phyloP scores from a whole-genome alignment of 208 protist species.

The Endotrypanum monterogeii region DNA sequence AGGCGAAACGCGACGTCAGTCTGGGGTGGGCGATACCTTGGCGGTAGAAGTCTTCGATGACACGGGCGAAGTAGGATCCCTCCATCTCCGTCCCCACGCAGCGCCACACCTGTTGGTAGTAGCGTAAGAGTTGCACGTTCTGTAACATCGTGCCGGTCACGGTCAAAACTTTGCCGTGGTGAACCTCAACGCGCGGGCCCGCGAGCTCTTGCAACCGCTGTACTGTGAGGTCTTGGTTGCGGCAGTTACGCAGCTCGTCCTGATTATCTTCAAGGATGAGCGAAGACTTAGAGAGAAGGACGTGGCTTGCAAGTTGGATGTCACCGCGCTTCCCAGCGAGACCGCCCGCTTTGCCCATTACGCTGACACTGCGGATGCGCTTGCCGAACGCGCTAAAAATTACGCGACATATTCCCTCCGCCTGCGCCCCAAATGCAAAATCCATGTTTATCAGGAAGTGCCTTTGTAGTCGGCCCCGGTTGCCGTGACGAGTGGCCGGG shows the following conservation, averaged over 20 bases:
- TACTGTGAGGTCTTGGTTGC: constrained; percentile 72
- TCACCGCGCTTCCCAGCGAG: constrained; percentile 86
- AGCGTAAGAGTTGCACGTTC: constrained; percentile 77
- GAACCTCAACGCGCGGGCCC: constrained; percentile 48
- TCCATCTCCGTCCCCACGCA: constrained; percentile 91
- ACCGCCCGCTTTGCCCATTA: constrained; percentile 90
- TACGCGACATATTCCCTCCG: constrained; percentile 78
- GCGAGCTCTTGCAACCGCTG: constrained; percentile 58
- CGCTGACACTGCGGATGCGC: constrained; percentile 82
- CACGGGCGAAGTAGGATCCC: constrained; percentile 85
- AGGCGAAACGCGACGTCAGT: constrained; percentile 79
- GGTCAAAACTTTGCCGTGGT: constrained; percentile 81
- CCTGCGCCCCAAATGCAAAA: constrained; percentile 90
- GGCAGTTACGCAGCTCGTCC: constrained; percentile 82
- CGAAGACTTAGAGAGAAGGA: constrained; percentile 84
- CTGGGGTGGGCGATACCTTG: constrained; percentile 68
- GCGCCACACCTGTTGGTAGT: constrained; percentile 84
- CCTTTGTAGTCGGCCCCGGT: constrained; percentile 33
- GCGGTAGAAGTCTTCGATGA: constrained; percentile 82
- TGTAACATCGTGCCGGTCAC: constrained; percentile 89
- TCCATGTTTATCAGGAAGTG: constrained; percentile 94
- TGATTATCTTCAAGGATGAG: constrained; percentile 85
- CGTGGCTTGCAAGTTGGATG: constrained; percentile 86
- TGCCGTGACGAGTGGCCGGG: neutral
- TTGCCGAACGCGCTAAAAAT: constrained; percentile 84